phyloP scores from a whole-genome alignment of 2,329 filamentous ascomycete genomes.

The Fusarium redolens region DNA sequence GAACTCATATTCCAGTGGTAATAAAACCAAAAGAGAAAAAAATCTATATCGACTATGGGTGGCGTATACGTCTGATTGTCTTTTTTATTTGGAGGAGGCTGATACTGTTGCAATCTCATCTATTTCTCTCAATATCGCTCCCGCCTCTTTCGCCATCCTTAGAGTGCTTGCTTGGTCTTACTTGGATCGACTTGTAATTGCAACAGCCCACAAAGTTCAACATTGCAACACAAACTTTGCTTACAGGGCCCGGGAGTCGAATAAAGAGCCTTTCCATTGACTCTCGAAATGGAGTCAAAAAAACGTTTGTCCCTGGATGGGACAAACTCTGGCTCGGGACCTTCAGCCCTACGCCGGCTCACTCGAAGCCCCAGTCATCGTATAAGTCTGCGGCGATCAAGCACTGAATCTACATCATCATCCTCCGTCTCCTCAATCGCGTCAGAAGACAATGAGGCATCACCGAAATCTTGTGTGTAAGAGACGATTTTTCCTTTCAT shows the following conservation, averaged over 20 bases:
- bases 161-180: background rate
- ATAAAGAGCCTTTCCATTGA: background rate
- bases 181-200: background rate
- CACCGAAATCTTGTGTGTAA: slow-evolving; percentile 50
- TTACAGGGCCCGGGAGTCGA: background rate
- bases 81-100: background rate
- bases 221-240: background rate
- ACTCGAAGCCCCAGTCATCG: slow-evolving; percentile 49
- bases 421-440: slow-evolving; percentile 43
- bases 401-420: slow-evolving; percentile 45
- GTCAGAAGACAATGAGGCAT: slow-evolving; percentile 41
- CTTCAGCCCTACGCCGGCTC: slow-evolving; percentile 50
- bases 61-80: slow-evolving; percentile 32
- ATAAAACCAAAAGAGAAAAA: slow-evolving; percentile 40
- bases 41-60: slow-evolving; percentile 41
- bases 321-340: slow-evolving; percentile 40
- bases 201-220: background rate
- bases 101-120: slow-evolving; percentile 11
- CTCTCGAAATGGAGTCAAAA: slow-evolving; percentile 48
- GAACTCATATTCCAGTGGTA: slow-evolving; percentile 12
- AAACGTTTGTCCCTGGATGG: slow-evolving; percentile 46
- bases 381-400: slow-evolving; percentile 47
- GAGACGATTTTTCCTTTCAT: slow-evolving; percentile 24
- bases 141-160: slow-evolving; percentile 7
- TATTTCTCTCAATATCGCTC: slow-evolving; percentile 16